These are phyloP conservation scores for Rhodosporidiobolus odoratus DNA, from an alignment of 768 basidiomycete species.

Conservation along the genomic window DNA sequence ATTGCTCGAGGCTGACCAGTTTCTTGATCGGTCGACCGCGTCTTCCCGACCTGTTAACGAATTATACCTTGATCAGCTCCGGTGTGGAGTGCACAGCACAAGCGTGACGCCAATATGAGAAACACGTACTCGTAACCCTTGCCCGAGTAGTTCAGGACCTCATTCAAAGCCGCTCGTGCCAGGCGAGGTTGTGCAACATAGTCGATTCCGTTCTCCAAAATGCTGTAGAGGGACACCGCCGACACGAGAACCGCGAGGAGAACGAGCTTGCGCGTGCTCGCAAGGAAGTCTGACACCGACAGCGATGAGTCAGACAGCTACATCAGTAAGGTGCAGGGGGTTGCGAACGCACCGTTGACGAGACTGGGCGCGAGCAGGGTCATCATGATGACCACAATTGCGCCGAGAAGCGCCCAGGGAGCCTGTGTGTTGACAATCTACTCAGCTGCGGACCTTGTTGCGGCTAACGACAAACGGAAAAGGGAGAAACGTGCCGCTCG, in stretches of 20 bases:
- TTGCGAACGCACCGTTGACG: slow-evolving; percentile 29
- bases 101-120: neutral
- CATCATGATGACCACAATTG: slow-evolving; percentile 80
- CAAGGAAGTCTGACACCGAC: slow-evolving; percentile 15
- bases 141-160: slow-evolving; percentile 79
- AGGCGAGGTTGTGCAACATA: slow-evolving; percentile 94
- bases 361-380: slow-evolving; percentile 47
- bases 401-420: slow-evolving; percentile 73
- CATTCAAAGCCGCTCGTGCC: slow-evolving; percentile 57
- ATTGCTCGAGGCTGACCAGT: slow-evolving; percentile 20
- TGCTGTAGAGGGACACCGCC: slow-evolving; percentile 60
- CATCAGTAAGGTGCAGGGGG: neutral
- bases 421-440: slow-evolving; percentile 54
- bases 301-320: neutral
- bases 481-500: slow-evolving; percentile 10
- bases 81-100: neutral
- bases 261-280: slow-evolving; percentile 72
- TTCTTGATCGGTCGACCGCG: slow-evolving; percentile 18
- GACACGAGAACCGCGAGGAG: slow-evolving; percentile 67
- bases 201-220: slow-evolving; percentile 78
- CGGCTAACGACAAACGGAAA: neutral
- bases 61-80: neutral
- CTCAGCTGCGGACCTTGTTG: neutral
- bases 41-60: slow-evolving; percentile 9
- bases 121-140: slow-evolving; percentile 37